These are phyloP conservation scores for Fraxinus sp. DNA, from an alignment of 305 asterid genomes.

Conservation along the genomic window DNA sequence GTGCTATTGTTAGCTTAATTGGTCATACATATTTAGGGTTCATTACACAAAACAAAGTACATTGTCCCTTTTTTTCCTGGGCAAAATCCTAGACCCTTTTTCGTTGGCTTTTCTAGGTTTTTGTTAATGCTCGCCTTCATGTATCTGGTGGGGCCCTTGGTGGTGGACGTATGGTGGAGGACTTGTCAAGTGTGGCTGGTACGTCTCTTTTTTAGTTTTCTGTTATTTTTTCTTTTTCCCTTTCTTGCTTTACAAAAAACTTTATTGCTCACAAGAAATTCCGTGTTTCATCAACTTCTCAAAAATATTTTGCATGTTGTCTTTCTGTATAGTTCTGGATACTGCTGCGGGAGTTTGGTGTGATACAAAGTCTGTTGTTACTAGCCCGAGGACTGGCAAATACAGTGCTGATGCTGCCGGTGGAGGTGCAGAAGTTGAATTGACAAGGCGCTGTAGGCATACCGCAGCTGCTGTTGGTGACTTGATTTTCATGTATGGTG, in stretches of 20 bases:
- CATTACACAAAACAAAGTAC: constrained; percentile 1
- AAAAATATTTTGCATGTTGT: constrained; percentile 11
- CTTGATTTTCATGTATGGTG: constrained; percentile 92
- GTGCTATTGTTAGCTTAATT: not conserved
- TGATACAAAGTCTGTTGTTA: constrained; percentile 89
- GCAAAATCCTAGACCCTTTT: constrained; percentile 21
- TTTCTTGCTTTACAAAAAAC: constrained; percentile 20
- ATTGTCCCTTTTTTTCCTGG: constrained; percentile 8
- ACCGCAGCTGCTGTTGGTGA: constrained; percentile 98
- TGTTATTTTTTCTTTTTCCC: constrained; percentile 10
- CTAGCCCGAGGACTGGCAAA: constrained; percentile 91
- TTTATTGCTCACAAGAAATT: not conserved
- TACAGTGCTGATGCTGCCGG: constrained; percentile 98
- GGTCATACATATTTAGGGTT: not conserved
- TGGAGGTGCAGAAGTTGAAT: constrained; percentile 95
- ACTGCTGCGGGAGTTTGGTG: constrained; percentile 99
- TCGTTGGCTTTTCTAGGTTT: constrained; percentile 54
- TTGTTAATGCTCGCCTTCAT: constrained; percentile 98
- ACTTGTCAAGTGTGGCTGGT: constrained; percentile 99
- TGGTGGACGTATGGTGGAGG: constrained; percentile 99
- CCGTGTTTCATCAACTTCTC: constrained; percentile 14
- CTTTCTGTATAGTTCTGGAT: constrained; percentile 67
- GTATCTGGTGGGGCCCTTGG: constrained; percentile 99
- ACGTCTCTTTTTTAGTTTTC: constrained; percentile 23
- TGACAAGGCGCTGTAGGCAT: constrained; percentile 93